Evolutionary conservation across 1,284 basidiomycete species (phyloP).

Genomic region (Spongiforma sp.): DNA sequence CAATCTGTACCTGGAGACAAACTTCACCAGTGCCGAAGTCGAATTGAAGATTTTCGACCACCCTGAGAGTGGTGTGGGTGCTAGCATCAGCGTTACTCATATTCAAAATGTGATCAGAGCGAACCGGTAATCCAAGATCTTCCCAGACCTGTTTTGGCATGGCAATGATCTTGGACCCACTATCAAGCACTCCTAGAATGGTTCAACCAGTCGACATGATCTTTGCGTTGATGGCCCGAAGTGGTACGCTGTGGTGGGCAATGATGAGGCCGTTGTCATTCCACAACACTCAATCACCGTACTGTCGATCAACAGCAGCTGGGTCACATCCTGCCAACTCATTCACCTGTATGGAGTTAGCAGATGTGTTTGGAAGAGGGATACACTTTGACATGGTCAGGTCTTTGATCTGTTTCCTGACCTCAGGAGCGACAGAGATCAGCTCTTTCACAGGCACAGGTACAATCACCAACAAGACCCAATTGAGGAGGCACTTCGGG

Average conservation of each 20-base stretch:
- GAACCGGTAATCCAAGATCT: background rate
- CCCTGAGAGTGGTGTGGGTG: background rate
- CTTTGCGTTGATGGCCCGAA: background rate
- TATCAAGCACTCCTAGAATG: background rate
- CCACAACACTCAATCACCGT: background rate
- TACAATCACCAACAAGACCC: background rate
- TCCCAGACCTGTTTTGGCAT: background rate
- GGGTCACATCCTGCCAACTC: background rate
- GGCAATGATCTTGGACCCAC: background rate
- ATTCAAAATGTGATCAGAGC: background rate
- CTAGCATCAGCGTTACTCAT: too few species aligned
- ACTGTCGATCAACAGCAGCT: background rate
- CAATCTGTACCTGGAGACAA: background rate
- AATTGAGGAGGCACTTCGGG: background rate
- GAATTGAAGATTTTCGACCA: background rate
- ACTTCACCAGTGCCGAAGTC: background rate
- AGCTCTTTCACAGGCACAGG: background rate
- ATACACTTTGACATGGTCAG: background rate
- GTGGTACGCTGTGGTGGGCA: background rate
- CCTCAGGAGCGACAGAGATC: background rate
- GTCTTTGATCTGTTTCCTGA: background rate
- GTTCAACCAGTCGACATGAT: background rate
- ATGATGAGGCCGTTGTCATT: constrained; percentile 1
- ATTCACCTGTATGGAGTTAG: background rate
- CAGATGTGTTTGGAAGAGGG: background rate